phyloP scores from a whole-genome alignment of 176 grass and related monocot genomes.

The Oryza officinalis region DNA sequence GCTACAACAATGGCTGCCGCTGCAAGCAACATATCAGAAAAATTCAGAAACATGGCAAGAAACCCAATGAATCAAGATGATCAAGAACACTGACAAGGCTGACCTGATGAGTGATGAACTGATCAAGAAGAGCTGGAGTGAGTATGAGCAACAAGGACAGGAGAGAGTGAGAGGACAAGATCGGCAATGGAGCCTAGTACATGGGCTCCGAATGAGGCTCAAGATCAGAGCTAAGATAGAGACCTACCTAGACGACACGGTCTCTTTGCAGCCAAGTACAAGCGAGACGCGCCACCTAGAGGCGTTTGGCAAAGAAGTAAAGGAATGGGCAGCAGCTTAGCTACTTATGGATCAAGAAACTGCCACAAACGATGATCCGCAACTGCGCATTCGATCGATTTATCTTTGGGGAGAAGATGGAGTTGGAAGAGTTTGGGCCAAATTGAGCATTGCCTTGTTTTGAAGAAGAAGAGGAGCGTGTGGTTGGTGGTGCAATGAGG shows the following conservation, averaged over 20 bases:
- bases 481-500: constrained; percentile 35
- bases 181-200: constrained; percentile 23
- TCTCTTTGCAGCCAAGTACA: constrained; percentile 51
- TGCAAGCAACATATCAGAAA: constrained; percentile 37
- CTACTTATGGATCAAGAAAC: constrained; percentile 43
- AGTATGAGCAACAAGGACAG: constrained; percentile 16
- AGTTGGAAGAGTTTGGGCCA: constrained; percentile 4
- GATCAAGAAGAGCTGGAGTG: not conserved
- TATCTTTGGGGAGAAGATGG: not conserved
- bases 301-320: constrained; percentile 78
- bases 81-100: not conserved
- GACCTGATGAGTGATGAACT: constrained; percentile 28
- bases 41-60: too few relatives aligned
- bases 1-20: constrained; percentile 30
- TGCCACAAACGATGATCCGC: not conserved
- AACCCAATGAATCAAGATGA: not conserved
- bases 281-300: constrained; percentile 52
- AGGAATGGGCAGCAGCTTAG: constrained; percentile 51
- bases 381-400: not conserved
- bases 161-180: constrained; percentile 3
- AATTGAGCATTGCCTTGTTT: not conserved
- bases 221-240: constrained; percentile 13
- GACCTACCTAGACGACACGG: not conserved
- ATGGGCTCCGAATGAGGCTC: not conserved
- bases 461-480: constrained; percentile 33